Evolutionary conservation across 805 yeast genomes (phyloP).

Genomic region (Wickerhamiella spandovensis): DNA sequence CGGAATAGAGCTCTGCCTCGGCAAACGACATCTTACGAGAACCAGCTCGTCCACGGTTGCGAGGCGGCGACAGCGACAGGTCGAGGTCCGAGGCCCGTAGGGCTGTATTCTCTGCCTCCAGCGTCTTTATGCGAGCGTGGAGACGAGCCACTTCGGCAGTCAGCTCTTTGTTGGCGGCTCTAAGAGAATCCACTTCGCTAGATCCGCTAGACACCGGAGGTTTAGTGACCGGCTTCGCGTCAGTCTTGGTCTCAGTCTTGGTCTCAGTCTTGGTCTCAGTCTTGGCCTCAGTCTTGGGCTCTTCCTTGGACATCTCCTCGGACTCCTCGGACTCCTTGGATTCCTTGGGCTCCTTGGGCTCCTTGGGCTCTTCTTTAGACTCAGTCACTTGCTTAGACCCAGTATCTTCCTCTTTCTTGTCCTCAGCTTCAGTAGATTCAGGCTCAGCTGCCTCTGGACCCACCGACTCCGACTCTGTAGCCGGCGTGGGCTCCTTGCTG

Average conservation of each 20-base stretch:
- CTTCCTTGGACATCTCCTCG: background rate
- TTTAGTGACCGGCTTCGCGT: no score
- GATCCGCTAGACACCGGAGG: no score
- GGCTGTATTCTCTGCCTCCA: conserved; percentile 14
- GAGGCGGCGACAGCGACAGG: conserved; percentile 16
- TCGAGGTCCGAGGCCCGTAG: conserved; percentile 13
- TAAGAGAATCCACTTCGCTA: conserved; percentile 16
- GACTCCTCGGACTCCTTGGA: conserved; percentile 5
- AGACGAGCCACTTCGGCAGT: conserved; percentile 23
- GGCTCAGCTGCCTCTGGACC: background rate
- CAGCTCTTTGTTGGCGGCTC: conserved; percentile 26
- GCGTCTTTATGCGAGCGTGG: conserved; percentile 26
- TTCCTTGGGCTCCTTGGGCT: conserved; percentile 8
- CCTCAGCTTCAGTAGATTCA: background rate
- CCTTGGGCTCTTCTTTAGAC: conserved; percentile 3
- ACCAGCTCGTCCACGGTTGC: background rate
- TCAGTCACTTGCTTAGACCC: conserved; percentile 4
- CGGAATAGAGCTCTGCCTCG: conserved; percentile 29
- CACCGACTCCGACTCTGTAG: no score
- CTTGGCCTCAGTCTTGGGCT: background rate
- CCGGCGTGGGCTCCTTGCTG: no score
- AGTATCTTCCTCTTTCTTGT: background rate
- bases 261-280: no score
- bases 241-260: no score
- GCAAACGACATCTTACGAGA: conserved; percentile 18